Conservation (phyloP, 495 filamentous ascomycete species). For the Aspergillus mulundensis region DNA sequence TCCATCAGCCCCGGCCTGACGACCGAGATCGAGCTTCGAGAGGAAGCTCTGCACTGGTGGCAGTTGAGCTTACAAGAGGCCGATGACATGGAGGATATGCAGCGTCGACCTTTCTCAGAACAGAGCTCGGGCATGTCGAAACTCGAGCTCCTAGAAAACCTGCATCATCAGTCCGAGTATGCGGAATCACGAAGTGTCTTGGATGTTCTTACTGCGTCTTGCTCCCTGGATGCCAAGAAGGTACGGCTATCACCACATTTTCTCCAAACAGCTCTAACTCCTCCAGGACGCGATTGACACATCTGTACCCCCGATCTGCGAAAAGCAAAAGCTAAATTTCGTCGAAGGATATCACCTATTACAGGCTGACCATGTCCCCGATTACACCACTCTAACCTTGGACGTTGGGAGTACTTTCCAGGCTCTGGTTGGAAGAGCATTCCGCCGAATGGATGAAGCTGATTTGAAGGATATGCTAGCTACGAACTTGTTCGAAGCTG, state of each 20-base stretch:
- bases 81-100: conserved; percentile 21
- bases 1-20: conserved; percentile 20
- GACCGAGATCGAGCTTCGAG: conserved; percentile 27
- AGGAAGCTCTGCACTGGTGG: conserved; percentile 39
- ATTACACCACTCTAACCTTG: conserved; percentile 38
- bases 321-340: conserved; percentile 60
- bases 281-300: conserved; percentile 53
- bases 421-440: conserved; percentile 28
- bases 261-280: conserved; percentile 23
- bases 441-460: conserved; percentile 26
- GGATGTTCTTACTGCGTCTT: conserved; percentile 32
- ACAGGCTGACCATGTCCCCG: conserved; percentile 41
- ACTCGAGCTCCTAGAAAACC: conserved; percentile 24
- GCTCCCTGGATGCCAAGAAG: conserved; percentile 25
- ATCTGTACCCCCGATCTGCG: conserved; percentile 53
- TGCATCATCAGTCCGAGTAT: conserved; percentile 27
- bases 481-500: conserved; percentile 23
- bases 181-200: conserved; percentile 36
- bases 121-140: conserved; percentile 15
- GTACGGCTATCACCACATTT: conserved; percentile 19
- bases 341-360: conserved; percentile 59
- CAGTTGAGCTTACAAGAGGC: conserved; percentile 35
- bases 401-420: conserved; percentile 34
- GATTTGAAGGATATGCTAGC: conserved; percentile 24
- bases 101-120: neutral